Conservation (phyloP, 805 yeast genomes). For the Metschnikowia borealis region DNA sequence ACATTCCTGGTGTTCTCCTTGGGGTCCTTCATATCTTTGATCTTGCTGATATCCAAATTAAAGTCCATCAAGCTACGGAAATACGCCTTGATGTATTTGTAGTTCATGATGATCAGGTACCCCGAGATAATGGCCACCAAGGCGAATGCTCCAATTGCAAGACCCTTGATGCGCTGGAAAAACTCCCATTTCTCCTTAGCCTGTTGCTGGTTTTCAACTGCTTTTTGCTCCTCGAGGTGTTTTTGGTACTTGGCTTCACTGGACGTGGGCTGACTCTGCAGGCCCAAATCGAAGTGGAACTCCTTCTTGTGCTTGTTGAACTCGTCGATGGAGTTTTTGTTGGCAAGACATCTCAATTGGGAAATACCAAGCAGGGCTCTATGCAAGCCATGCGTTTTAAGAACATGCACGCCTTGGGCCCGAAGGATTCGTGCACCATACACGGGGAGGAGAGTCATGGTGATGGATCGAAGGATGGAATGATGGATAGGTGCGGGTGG, state of each 20-base stretch:
- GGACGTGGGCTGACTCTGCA: conserved; percentile 21
- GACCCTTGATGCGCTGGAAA: conserved; percentile 43
- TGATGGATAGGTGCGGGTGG: neutral
- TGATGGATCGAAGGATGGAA: neutral
- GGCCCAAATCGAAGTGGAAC: conserved; percentile 20
- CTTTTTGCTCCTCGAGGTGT: conserved; percentile 25
- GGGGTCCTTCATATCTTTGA: conserved; percentile 31
- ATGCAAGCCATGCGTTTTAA: too few species aligned
- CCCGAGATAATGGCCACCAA: conserved; percentile 38
- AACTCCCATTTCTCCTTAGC: conserved; percentile 33
- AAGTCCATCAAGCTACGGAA: conserved; percentile 31
- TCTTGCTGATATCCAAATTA: conserved; percentile 37
- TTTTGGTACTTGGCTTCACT: conserved; percentile 36
- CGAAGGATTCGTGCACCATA: neutral
- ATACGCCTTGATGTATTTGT: conserved; percentile 34
- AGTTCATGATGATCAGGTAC: conserved; percentile 42
- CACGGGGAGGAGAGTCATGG: neutral
- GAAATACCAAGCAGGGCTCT: neutral
- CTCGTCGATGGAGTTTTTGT: conserved; percentile 27
- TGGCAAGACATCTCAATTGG: conserved; percentile 1
- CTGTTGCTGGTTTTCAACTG: conserved; percentile 23
- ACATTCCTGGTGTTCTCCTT: conserved; percentile 25
- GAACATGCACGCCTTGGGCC: neutral
- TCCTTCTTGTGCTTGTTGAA: conserved; percentile 34
- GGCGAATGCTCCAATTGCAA: conserved; percentile 38